Percentiles rank a stretch among this genome's conserved stretches.
These are phyloP conservation scores for Aureobasidium mangrovei DNA, from an alignment of 2,329 filamentous ascomycete species.

Conservation along the genomic window DNA sequence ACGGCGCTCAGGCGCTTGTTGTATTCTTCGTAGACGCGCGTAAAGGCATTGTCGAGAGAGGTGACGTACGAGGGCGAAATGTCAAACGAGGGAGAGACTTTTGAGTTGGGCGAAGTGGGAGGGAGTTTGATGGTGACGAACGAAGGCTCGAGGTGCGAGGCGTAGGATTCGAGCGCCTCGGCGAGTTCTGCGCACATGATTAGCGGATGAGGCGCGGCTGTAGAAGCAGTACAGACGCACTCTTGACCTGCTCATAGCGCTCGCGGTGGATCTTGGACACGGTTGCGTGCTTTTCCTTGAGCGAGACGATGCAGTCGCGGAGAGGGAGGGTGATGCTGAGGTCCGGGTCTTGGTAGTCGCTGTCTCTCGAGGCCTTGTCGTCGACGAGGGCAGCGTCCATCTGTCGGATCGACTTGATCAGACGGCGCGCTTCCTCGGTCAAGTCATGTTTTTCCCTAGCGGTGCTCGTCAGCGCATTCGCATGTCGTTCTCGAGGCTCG, in stretches of 20 bases:
- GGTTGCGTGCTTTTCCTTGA: constrained; percentile 79
- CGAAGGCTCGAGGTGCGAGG: constrained; percentile 82
- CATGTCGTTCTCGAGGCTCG: neutral
- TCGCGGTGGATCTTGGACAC: constrained; percentile 79
- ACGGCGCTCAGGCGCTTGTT: constrained; percentile 71
- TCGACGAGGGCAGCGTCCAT: constrained; percentile 90
- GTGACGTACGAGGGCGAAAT: constrained; percentile 85
- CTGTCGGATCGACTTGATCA: constrained; percentile 79
- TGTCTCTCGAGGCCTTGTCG: constrained; percentile 54
- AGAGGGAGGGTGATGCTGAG: constrained; percentile 77
- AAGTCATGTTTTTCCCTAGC: constrained; percentile 75
- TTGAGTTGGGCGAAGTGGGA: constrained; percentile 67
- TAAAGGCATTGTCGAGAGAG: constrained; percentile 82
- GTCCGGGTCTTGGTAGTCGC: constrained; percentile 56
- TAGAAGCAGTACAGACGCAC: constrained; percentile 42
- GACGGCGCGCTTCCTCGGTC: constrained; percentile 78
- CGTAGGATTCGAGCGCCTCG: constrained; percentile 89
- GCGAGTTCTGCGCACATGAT: constrained; percentile 60
- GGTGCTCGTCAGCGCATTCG: constrained; percentile 3
- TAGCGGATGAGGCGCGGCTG: constrained; percentile 13
- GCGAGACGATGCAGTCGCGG: constrained; percentile 62
- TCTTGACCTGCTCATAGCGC: constrained; percentile 91
- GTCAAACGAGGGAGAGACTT: constrained; percentile 75
- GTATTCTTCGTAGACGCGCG: constrained; percentile 93
- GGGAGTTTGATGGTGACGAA: constrained; percentile 82